phyloP scores from a whole-genome alignment of 257 asterid species.

The Forsythia suspensa region DNA sequence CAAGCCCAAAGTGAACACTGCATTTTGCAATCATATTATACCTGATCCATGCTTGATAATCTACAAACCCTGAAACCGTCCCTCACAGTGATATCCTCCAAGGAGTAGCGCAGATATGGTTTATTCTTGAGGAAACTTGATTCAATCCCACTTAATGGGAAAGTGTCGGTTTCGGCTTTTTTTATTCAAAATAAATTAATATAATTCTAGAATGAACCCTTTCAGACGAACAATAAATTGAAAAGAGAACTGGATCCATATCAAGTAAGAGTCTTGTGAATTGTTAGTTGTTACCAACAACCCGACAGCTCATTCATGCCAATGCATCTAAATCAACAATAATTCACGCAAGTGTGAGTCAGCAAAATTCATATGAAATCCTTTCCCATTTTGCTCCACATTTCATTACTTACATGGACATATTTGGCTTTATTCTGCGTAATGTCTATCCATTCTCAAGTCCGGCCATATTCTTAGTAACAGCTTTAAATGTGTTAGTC shows the following conservation, averaged over 20 bases:
- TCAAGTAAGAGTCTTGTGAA: background rate
- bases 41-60: background rate
- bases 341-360: background rate
- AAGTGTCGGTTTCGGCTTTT: background rate
- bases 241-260: background rate
- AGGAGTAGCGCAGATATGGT: background rate
- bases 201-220: background rate
- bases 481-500: background rate
- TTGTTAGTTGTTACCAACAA: background rate
- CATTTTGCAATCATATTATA: background rate
- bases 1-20: background rate
- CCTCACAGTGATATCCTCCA: background rate
- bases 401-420: background rate
- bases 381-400: background rate
- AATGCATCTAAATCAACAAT: background rate
- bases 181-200: no score
- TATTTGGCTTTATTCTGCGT: background rate
- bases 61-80: background rate
- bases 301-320: background rate
- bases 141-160: background rate
- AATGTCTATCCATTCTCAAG: background rate
- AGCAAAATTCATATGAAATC: conserved; percentile 1
- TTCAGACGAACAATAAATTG: background rate
- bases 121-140: background rate
- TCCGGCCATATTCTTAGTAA: background rate